A percentile compares a stretch with the other conserved stretches of the same genome.
Conservation (phyloP, 345 rosid species). For the Reutealis trisperma region DNA sequence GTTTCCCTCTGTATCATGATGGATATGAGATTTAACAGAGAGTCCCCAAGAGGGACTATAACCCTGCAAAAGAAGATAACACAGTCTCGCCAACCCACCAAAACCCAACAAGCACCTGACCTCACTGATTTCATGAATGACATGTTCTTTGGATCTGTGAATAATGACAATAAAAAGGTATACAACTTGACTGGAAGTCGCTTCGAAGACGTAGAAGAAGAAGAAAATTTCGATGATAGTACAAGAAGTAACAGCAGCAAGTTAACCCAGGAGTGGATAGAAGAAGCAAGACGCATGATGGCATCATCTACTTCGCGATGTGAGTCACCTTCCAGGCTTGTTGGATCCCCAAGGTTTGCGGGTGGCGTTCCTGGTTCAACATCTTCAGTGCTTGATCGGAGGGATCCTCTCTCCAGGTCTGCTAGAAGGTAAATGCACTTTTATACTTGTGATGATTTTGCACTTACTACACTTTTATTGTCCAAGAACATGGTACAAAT, state of each 20-base stretch:
- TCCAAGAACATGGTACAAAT: not conserved
- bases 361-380: slow-evolving; percentile 28
- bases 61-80: slow-evolving; percentile 34
- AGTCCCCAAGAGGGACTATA: slow-evolving; percentile 17
- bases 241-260: slow-evolving; percentile 60
- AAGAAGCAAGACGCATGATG: slow-evolving; percentile 58
- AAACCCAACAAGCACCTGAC: slow-evolving; percentile 40
- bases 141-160: slow-evolving; percentile 55
- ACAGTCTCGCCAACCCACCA: slow-evolving; percentile 21
- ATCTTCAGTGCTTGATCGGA: slow-evolving; percentile 41
- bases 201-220: slow-evolving; percentile 22
- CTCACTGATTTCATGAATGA: slow-evolving; percentile 73
- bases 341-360: slow-evolving; percentile 52
- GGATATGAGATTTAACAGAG: slow-evolving; percentile 35
- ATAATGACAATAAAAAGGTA: slow-evolving; percentile 40
- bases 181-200: slow-evolving; percentile 45
- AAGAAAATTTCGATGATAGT: slow-evolving; percentile 51
- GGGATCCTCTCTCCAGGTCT: slow-evolving; percentile 65
- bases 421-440: slow-evolving; percentile 52
- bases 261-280: slow-evolving; percentile 58
- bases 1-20: slow-evolving; percentile 5
- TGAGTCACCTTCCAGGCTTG: slow-evolving; percentile 47
- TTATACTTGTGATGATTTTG: not conserved
- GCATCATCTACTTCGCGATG: slow-evolving; percentile 45
- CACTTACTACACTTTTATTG: not conserved